Percentiles rank a stretch among this genome's conserved stretches.
These are phyloP conservation scores for Pelagomonas calceolata DNA, from an alignment of 108 stramenopile species.

Conservation along the genomic window DNA sequence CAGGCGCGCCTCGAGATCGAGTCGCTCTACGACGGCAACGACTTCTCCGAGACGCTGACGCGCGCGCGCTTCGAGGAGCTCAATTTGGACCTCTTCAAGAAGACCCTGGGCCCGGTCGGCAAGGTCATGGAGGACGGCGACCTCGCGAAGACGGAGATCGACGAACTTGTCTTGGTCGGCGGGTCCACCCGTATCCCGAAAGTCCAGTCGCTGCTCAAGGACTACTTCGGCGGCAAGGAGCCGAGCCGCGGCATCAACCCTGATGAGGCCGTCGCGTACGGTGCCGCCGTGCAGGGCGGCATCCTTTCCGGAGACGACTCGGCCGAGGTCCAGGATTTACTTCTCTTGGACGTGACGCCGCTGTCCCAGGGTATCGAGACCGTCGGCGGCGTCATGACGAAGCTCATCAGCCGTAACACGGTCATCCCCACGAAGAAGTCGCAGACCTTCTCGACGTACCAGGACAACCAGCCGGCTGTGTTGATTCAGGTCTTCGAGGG, in stretches of 20 bases:
- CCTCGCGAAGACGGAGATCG: conserved; percentile 70
- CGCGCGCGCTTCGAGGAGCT: conserved; percentile 95
- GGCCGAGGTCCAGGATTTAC: conserved; percentile 60
- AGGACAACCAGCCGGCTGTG: conserved; percentile 83
- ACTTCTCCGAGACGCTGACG: conserved; percentile 71
- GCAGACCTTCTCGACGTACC: conserved; percentile 75
- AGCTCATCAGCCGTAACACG: conserved; percentile 67
- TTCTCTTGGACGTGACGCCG: conserved; percentile 84
- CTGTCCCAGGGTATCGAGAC: conserved; percentile 83
- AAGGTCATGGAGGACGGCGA: conserved; percentile 83
- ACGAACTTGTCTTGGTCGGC: conserved; percentile 92
- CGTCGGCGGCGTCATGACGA: conserved; percentile 79
- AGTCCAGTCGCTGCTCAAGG: conserved; percentile 76
- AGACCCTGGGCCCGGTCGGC: conserved; percentile 78
- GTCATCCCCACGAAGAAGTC: conserved; percentile 79
- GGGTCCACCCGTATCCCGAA: conserved; percentile 95
- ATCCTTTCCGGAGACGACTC: conserved; percentile 73
- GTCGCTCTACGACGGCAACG: conserved; percentile 63
- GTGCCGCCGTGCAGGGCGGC: conserved; percentile 90
- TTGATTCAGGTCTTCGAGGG: conserved; percentile 91
- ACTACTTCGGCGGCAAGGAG: conserved; percentile 92
- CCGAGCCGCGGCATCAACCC: conserved; percentile 80
- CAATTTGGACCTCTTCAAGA: conserved; percentile 89
- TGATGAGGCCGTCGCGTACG: conserved; percentile 93
- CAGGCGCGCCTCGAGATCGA: conserved; percentile 76